Base-by-base conservation (phyloP, 371 early-diverging fungal species). In the Actinomortierella wolfii region DNA sequence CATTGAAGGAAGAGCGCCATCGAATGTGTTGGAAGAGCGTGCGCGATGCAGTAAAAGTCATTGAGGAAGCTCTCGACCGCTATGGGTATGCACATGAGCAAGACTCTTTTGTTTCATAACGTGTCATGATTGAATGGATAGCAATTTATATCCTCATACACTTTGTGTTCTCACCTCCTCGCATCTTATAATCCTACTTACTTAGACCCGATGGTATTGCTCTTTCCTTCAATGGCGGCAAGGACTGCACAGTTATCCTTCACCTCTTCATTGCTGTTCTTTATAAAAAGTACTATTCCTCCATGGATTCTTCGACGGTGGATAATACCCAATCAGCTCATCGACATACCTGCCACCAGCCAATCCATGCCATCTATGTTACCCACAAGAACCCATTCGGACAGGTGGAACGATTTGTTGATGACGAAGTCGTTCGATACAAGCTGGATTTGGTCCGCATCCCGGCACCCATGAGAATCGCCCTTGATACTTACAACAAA, bases 191-290 rank as follows among this genome's bases (percentile, higher is more conserved):
- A 34, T 34, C 18, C 50, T 41, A 8, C 34, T 17, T 26, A 17
- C 54, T 23, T 64, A 88, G 87, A 21, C 62, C 76, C 17, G 75
- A 85, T 6, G 82, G 81, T 1, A 59, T 91, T 7, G 83, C 92
- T 2, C 69, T 98, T 28, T 91, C 92, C 56, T 98, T 96, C 70
- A 98, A 98, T 73, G 98, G 98, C 15, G 98, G 98, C 23, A 98
- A 98, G 76, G 98, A 98, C 76, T 97, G 98, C 79, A 96, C 97
- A 1, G 94, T 95, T 8, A 77, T 97, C 51, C 79, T 98, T 28
- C 92, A 94, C 76, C 78, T 98, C 24, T 84, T 91, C 14, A 80
- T 83, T 11, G 90, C 91, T 2, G 90, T 83, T 2, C 78, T 85
- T 26, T 67, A 80, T 64, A 76, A 77, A 54, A 53, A 68, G 34